Evolutionary conservation across 495 filamentous ascomycete species (phyloP).

Genomic region (Hypoxylon perforatum): DNA sequence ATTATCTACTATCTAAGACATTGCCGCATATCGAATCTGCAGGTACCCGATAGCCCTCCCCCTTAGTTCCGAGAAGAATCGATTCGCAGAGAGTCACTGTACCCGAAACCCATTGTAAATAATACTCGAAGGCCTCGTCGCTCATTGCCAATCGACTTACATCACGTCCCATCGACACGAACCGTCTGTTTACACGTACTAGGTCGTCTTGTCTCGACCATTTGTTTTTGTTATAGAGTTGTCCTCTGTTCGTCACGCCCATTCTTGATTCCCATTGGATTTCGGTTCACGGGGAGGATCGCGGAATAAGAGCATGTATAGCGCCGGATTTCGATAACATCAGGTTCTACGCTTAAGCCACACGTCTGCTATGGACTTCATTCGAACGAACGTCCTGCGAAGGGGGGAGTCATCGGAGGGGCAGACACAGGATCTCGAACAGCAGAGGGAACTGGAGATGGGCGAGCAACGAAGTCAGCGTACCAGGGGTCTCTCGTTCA

Average conservation of each 20-base stretch:
- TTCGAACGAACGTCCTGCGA: constrained; percentile 29
- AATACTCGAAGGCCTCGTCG: constrained; percentile 14
- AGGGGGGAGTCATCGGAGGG: constrained; percentile 24
- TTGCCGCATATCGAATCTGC: constrained; percentile 26
- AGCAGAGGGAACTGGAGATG: constrained; percentile 45
- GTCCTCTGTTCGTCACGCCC: background rate
- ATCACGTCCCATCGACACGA: constrained; percentile 2
- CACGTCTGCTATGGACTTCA: constrained; percentile 37
- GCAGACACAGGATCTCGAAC: constrained; percentile 29
- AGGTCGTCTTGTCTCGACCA: constrained; percentile 15
- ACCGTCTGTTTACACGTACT: constrained; percentile 16
- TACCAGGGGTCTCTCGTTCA: constrained; percentile 29
- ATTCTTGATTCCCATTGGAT: constrained; percentile 4
- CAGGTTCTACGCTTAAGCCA: constrained; percentile 29
- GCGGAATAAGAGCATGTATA: constrained; percentile 32
- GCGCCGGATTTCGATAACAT: constrained; percentile 25
- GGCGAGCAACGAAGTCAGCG: constrained; percentile 21
- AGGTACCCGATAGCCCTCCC: constrained; percentile 17
- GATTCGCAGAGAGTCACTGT: constrained; percentile 26
- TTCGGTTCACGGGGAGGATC: background rate
- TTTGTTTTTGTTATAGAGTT: constrained; percentile 16
- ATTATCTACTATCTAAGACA: constrained; percentile 34
- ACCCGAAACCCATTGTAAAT: constrained; percentile 23
- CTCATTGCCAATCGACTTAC: constrained; percentile 18
- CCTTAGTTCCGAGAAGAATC: constrained; percentile 19